phyloP scores from a whole-genome alignment of 2,329 filamentous ascomycete genomes.

The Lecanoromycetidae sp. region DNA sequence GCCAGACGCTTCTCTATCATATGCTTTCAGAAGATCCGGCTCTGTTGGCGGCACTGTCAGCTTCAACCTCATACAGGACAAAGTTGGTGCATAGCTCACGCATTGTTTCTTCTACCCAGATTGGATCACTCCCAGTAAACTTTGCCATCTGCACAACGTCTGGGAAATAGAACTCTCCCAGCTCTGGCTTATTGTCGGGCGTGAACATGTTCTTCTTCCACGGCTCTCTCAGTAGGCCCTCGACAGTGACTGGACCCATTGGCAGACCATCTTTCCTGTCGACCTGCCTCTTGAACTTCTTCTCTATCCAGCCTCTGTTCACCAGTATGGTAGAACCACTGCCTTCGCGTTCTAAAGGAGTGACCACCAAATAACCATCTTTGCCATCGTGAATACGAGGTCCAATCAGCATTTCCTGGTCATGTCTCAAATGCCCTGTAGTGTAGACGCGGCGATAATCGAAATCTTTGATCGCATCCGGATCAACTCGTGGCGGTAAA shows the following conservation, averaged over 20 bases:
- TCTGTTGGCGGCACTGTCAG: constrained; percentile 37
- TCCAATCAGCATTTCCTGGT: constrained; percentile 92
- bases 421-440: constrained; percentile 63
- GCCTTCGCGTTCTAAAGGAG: constrained; percentile 64
- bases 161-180: constrained; percentile 85
- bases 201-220: constrained; percentile 99
- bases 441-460: constrained; percentile 79
- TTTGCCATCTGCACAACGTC: constrained; percentile 86
- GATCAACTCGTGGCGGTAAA: constrained; percentile 71
- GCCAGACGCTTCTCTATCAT: constrained; percentile 65
- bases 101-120: constrained; percentile 96
- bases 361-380: constrained; percentile 83
- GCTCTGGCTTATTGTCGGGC: constrained; percentile 72
- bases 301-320: constrained; percentile 83
- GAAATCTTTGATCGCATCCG: constrained; percentile 71
- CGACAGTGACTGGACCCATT: constrained; percentile 58
- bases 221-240: constrained; percentile 75
- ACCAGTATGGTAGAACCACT: constrained; percentile 61
- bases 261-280: constrained; percentile 54
- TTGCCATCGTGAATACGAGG: constrained; percentile 80
- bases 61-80: background rate
- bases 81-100: constrained; percentile 38
- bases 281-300: constrained; percentile 55
- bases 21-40: constrained; percentile 63
- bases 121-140: constrained; percentile 66